These are phyloP conservation scores for Sesbania bispinosa DNA, from an alignment of 306 rosid species.

Conservation along the genomic window DNA sequence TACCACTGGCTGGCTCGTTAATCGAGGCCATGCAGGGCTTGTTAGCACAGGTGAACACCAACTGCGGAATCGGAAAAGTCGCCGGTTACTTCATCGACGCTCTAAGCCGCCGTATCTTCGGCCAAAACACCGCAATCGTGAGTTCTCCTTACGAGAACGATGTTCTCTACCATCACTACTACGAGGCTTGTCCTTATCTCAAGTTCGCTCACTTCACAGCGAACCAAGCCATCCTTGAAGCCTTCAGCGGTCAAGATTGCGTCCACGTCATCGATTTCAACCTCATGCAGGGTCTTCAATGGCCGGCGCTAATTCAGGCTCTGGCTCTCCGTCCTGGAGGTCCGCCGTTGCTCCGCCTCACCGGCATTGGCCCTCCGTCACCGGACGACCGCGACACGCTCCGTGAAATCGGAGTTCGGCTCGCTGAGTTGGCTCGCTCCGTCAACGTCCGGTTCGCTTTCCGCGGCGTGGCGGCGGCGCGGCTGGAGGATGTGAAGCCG, in stretches of 20 bases:
- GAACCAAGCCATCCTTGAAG: conserved; percentile 82
- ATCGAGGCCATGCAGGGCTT: conserved; percentile 73
- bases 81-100: conserved; percentile 87
- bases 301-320: conserved; percentile 91
- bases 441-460: conserved; percentile 82
- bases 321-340: conserved; percentile 88
- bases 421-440: conserved; percentile 80
- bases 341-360: conserved; percentile 63
- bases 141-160: conserved; percentile 48
- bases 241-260: conserved; percentile 74
- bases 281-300: conserved; percentile 86
- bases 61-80: conserved; percentile 86
- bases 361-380: conserved; percentile 96
- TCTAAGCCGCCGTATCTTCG: conserved; percentile 60
- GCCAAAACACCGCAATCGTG: neutral
- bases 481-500: conserved; percentile 86
- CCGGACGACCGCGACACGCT: conserved; percentile 82
- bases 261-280: conserved; percentile 95
- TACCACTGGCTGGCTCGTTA: conserved; percentile 62
- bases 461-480: conserved; percentile 80
- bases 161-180: conserved; percentile 69
- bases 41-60: conserved; percentile 51
- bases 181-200: conserved; percentile 84
- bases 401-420: conserved; percentile 67
- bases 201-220: conserved; percentile 97